Conservation (phyloP, 2,329 filamentous ascomycete genomes). For the Cladophialophora carrionii region DNA sequence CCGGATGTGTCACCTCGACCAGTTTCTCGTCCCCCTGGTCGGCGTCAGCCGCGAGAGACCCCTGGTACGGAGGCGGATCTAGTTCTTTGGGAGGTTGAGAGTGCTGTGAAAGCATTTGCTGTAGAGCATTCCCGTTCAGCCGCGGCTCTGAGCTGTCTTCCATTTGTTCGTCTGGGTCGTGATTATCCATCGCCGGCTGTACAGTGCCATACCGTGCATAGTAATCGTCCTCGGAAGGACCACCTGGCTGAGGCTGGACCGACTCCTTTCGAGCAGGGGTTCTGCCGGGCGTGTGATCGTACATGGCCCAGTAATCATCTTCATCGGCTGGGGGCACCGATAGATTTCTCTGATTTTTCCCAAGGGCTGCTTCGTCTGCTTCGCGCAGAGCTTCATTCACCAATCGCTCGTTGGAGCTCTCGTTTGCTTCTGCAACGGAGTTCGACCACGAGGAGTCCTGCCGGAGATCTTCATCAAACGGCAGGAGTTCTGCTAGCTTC, state of each 20-base stretch:
- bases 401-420: conserved; percentile 46
- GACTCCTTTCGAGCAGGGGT: conserved; percentile 53
- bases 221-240: conserved; percentile 60
- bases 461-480: conserved; percentile 54
- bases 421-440: conserved; percentile 60
- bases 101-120: conserved; percentile 47
- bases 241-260: conserved; percentile 42
- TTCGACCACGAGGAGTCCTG: conserved; percentile 57
- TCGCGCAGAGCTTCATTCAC: conserved; percentile 45
- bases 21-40: conserved; percentile 37
- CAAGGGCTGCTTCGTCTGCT: conserved; percentile 38
- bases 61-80: conserved; percentile 37
- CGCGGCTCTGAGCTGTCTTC: conserved; percentile 55
- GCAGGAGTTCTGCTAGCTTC: conserved; percentile 63
- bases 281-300: conserved; percentile 59
- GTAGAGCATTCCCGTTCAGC: conserved; percentile 57
- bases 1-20: conserved; percentile 47
- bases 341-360: conserved; percentile 33
- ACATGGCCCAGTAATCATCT: conserved; percentile 67
- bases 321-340: conserved; percentile 56
- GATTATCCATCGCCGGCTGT: conserved; percentile 65
- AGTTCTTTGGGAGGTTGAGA: conserved; percentile 39
- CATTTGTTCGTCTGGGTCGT: conserved; percentile 63
- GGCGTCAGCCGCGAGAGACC: conserved; percentile 12
- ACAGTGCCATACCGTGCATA: conserved; percentile 65